phyloP scores from a whole-genome alignment of 2,329 filamentous ascomycete genomes.

The Microcera coccophila region DNA sequence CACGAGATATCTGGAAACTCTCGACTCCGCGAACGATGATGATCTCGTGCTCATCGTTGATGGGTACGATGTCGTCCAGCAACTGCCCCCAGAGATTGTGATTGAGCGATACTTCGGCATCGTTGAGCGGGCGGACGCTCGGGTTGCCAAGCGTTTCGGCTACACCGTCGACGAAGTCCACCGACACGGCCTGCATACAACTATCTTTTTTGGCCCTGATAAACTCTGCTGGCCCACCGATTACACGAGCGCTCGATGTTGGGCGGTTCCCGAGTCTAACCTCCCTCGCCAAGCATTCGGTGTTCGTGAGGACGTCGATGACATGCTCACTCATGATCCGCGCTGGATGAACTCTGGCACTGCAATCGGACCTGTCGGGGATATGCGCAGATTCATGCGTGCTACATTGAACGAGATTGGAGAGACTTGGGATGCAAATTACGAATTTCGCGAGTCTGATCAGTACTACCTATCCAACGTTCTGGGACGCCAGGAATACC shows the following conservation, averaged over 20 bases:
- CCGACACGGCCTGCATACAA: constrained; percentile 32
- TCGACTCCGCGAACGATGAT: constrained; percentile 37
- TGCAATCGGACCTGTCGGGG: constrained; percentile 38
- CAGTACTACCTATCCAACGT: constrained; percentile 42
- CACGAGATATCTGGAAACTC: constrained; percentile 31
- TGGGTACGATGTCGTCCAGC: constrained; percentile 61
- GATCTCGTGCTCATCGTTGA: constrained; percentile 63
- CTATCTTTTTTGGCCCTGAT: constrained; percentile 43
- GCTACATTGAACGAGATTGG: constrained; percentile 30
- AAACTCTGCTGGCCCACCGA: constrained; percentile 42
- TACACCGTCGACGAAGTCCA: constrained; percentile 30
- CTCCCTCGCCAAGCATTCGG: constrained; percentile 35
- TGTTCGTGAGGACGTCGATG: constrained; percentile 31
- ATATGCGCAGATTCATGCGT: constrained; percentile 26
- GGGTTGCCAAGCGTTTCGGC: constrained; percentile 49
- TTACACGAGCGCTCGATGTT: constrained; percentile 36
- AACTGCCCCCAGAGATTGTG: constrained; percentile 60
- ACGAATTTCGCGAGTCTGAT: constrained; percentile 35
- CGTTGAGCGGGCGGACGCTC: constrained; percentile 49
- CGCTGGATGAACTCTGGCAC: constrained; percentile 46
- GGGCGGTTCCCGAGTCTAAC: constrained; percentile 36
- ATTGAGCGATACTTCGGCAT: constrained; percentile 59
- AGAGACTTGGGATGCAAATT: constrained; percentile 31
- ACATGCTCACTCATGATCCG: constrained; percentile 31
- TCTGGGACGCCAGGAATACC: constrained; percentile 42